Base-by-base conservation (phyloP, 1,284 basidiomycete species). In the Ceratobasidium sp. region DNA sequence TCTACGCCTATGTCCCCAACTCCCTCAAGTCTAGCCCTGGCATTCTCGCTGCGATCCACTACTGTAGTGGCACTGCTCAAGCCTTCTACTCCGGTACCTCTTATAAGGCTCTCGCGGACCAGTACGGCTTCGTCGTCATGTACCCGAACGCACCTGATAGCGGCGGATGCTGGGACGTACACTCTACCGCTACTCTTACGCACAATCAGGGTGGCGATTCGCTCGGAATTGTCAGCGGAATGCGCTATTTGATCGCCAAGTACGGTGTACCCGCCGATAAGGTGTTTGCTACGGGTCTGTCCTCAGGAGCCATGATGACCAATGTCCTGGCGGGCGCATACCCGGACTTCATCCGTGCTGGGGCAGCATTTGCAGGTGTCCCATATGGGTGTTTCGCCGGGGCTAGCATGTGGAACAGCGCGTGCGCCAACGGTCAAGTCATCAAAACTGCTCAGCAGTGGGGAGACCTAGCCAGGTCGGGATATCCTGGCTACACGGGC, bases 301-400 rank as follows among this genome's bases (percentile, higher is more conserved):
- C 84, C 7, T 87, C 86, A 9, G 87, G 87, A 64, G 87, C 86
- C 7, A 88, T 88, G 87, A 88, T 88, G 87, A 87, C 87, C 63
- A 86, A 84, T 77, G 87, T 88, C 28, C 81, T 87, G 21, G 79
- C 80, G 58, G 87, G 85, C 47, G 83, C 85, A 8, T 88, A 88
- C 79, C 87, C 87, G 5, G 85, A 88, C 69, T 76, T 88, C 62
- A 86, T 87, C 81, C 76, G 79, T 52, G 87, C 85, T 6, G 86
- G 84, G 18, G 77, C 83, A 30, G 83, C 82, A 18, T 85, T 83
- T 79, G 84, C 85, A 41, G 87, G 87, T 64, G 87, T 88, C 23
- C 83, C 87, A 1, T 87, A 83, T 73, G 86, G 82, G 16, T 88
- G 87, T 81, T 88, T 88, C 78, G 83, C 80, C 35, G 84, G 84